phyloP scores from a whole-genome alignment of 2,329 filamentous ascomycete species.

The Neofusicoccum laricinum region DNA sequence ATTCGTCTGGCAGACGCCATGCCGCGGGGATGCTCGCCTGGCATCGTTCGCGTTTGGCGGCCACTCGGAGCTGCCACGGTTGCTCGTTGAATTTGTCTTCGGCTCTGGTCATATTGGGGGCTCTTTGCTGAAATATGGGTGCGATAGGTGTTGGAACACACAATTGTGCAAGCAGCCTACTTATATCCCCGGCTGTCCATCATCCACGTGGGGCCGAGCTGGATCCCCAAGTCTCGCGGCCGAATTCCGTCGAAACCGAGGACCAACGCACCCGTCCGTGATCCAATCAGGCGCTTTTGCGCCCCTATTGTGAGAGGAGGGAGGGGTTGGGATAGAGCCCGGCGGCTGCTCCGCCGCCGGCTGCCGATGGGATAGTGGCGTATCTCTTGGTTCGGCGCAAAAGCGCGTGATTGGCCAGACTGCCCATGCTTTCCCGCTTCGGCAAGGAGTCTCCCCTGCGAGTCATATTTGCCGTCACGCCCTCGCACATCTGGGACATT shows the following conservation, averaged over 20 bases:
- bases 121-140: not conserved
- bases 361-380: not conserved
- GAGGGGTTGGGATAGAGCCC: not conserved
- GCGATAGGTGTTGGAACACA: not conserved
- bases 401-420: not conserved
- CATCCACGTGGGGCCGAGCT: not conserved
- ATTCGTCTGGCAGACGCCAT: slow-evolving; percentile 26
- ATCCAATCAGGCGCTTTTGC: not conserved
- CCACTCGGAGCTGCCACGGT: not conserved
- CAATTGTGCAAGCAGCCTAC: not conserved
- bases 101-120: not conserved
- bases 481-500: not conserved
- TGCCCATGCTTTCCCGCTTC: not conserved
- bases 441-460: not conserved
- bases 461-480: not conserved
- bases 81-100: not conserved
- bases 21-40: slow-evolving; percentile 22
- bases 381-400: not conserved
- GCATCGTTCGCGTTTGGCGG: not conserved
- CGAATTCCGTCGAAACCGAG: not conserved
- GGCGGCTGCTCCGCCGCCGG: not conserved
- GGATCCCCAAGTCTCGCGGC: not conserved
- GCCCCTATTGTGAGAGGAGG: not conserved
- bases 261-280: not conserved
- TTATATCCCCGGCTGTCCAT: not conserved